A percentile compares a stretch with the other conserved stretches of the same genome.
phyloP scores from a whole-genome alignment of 441 rosid species.

The Adansonia rubrostipa region DNA sequence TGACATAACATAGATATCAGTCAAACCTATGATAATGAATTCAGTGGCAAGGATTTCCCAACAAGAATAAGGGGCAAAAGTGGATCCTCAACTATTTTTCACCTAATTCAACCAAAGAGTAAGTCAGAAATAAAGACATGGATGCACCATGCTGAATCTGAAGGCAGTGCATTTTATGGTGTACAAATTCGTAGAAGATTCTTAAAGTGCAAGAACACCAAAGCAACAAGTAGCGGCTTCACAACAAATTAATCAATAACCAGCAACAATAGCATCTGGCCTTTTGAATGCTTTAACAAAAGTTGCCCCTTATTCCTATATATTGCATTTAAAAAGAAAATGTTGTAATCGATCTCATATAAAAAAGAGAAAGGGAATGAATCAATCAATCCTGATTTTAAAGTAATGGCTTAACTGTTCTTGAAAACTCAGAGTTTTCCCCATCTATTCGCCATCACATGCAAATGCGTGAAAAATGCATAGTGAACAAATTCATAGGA shows the following conservation, averaged over 20 bases:
- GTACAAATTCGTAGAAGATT: background rate
- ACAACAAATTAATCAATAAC: constrained; percentile 77
- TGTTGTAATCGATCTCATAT: background rate
- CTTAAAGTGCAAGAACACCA: background rate
- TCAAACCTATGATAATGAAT: background rate
- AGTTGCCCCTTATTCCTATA: background rate
- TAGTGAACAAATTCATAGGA: background rate
- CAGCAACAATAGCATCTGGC: constrained; percentile 67
- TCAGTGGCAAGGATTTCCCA: background rate
- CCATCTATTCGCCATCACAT: background rate
- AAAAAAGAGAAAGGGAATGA: background rate
- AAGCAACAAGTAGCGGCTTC: constrained; percentile 57
- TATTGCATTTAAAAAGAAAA: background rate
- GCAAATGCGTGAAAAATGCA: background rate
- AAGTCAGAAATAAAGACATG: background rate
- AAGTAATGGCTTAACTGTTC: background rate
- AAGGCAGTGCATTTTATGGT: background rate
- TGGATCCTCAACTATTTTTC: no score
- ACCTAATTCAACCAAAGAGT: constrained; percentile 17
- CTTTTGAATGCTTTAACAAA: constrained; percentile 65
- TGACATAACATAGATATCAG: background rate
- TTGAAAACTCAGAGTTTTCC: background rate
- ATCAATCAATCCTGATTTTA: background rate
- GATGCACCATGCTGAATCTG: background rate
- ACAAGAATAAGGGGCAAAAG: no score